Percentiles rank a stretch among this genome's conserved stretches.
phyloP scores from a whole-genome alignment of 768 basidiomycete species.

The Lentinula sp. region DNA sequence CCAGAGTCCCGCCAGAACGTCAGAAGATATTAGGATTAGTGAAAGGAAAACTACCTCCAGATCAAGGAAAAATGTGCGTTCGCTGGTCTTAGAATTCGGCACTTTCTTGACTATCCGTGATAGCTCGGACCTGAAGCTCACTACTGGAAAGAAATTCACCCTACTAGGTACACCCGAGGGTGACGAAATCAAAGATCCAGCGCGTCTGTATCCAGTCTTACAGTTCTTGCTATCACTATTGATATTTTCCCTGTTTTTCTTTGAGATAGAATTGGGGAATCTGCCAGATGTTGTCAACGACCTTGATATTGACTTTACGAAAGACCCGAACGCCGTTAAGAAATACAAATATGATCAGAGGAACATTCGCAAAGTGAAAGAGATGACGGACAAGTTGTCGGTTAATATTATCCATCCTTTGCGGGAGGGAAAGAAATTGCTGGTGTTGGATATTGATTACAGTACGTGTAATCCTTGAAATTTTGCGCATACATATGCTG shows the following conservation, averaged over 20 bases:
- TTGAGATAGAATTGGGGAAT: constrained; percentile 45
- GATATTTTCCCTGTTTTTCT: background rate
- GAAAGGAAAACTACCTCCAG: constrained; percentile 76
- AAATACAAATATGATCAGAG: constrained; percentile 70
- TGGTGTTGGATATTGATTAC: constrained; percentile 88
- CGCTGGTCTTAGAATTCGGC: background rate
- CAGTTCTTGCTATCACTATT: background rate
- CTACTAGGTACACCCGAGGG: constrained; percentile 83
- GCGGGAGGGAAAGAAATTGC: constrained; percentile 68
- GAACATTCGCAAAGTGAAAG: constrained; percentile 76
- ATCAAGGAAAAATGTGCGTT: constrained; percentile 61
- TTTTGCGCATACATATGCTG: background rate
- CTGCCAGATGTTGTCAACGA: constrained; percentile 75
- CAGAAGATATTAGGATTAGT: constrained; percentile 87
- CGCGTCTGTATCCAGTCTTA: constrained; percentile 30
- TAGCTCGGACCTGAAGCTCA: constrained; percentile 56
- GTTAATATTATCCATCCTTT: constrained; percentile 73
- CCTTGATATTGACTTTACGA: constrained; percentile 75
- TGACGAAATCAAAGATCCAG: constrained; percentile 78
- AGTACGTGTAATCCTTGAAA: constrained; percentile 28
- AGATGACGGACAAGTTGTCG: constrained; percentile 59
- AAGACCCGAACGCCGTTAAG: constrained; percentile 49
- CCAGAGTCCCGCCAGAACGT: constrained; percentile 74
- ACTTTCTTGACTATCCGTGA: constrained; percentile 4
- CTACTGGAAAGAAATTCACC: constrained; percentile 70